Base-by-base conservation (phyloP, 2,329 filamentous ascomycete genomes). In the Verticillium klebahnii region DNA sequence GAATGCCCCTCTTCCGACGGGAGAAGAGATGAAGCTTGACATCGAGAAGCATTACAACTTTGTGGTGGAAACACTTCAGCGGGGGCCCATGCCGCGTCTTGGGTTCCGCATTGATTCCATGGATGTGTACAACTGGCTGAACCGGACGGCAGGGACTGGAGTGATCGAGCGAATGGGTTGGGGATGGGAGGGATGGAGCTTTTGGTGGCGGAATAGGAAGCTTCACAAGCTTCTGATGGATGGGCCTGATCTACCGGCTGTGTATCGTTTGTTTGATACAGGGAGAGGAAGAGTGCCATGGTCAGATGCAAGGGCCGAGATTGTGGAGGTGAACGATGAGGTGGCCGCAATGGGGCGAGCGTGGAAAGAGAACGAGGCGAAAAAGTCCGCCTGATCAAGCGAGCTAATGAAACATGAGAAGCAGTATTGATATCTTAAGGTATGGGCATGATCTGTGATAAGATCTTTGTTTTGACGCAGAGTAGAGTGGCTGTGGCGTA, bases 61-160 rank as follows among this genome's bases (percentile, higher is more conserved):
- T 31, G 55, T 69, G 25, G 64, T 67, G 37, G 32, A 57, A 1
- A 62, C 58, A 0, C 68, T 74, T n/a, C 52, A 67, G 5, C 59
- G 61, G 34, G 71, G 69, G 7, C 69, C 68, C 3, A 61, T 71
- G 37, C 65, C 69, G 31, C 67, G 69, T 36, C 62, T 67, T 12
- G 72, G 72, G 19, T 60, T 69, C 32, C 66, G 71, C 5, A 31
- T 67, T 15, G 64, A 63, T n/a, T 63, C 64, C 15, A 55, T 56
- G 40, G 60, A 61, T 15, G 70, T 67, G n/a, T 72, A 70, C 57
- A 62, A 67, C 6, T 80, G 75, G 67, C 66, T 80, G 57, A 76
- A 82, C 66, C 66, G 70, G 37, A 71, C 74, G 11, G 79, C 78
- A 0, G 78, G 79, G 1, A 80, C 77, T 2, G 75, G 78, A 4